Evolutionary conservation across 192 early-diverging fungal species (phyloP), one percentile per base, ranked within the genome.

Genomic region (Mortierella alpina): DNA sequence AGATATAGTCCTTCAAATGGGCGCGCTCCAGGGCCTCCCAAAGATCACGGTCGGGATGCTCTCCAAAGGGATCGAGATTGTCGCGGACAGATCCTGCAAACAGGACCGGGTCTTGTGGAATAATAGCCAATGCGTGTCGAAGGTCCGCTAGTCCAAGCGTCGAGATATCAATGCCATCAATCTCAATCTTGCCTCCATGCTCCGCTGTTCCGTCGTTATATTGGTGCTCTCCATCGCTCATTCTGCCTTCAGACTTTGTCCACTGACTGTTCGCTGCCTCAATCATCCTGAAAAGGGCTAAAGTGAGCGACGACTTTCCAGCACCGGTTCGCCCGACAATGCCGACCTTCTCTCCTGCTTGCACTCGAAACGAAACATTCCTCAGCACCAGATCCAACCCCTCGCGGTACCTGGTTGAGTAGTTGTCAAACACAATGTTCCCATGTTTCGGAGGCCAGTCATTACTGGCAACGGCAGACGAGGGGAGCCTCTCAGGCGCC

Each of bases 311-410:
- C 46, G 81, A 83, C 44, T 88, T 88, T 20, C 87, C 87, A 51
- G 85, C 77, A 1, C 87, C 87, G 9, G 87, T 88, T 3, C 87
- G 69, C 18, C 87, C 87, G 12, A 86, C 95, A 17, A 98, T 91
- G 11, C 95, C 96, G 62, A 98, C 89, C 60, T 93, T 95, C 73
- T 85, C 75, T 50, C 79, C 83, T 51, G 63, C 63, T n/a, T 75
- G 56, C 20, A 79, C 66, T 22, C 59, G n/a, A 44, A 82, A 91
- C 14, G 90, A 90, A 2, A 99, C 69, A 48, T 89, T 87, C 53
- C 87, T 90, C 12, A 98, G 84, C 1, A 95, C 95, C 22, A 95
- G 82, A 81, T 93, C 93, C 63, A 98, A 82, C 0, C 86, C 94
- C 2, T 89, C 80, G 10, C 96, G 89, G 70, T 98, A 98, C 15